phyloP scores from a whole-genome alignment of 1,139 yeast species.

The Kluyveromyces marxianus region DNA sequence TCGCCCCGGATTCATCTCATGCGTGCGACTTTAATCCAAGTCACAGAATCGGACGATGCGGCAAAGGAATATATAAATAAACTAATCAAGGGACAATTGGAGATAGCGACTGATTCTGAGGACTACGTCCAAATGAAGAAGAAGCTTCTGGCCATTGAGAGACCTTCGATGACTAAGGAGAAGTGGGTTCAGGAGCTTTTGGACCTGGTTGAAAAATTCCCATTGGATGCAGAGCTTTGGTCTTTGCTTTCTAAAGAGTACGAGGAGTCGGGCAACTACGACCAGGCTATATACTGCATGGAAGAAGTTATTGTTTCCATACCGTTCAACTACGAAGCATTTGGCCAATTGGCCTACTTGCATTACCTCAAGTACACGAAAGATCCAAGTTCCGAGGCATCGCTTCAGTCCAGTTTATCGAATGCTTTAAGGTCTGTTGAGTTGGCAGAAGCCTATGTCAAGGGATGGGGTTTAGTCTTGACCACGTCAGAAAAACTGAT shows the following conservation, averaged over 20 bases:
- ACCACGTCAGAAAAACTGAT: constrained; percentile 33
- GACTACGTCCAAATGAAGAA: constrained; percentile 25
- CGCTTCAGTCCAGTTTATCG: constrained; percentile 39
- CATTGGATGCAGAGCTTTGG: constrained; percentile 74
- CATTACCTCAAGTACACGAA: constrained; percentile 20
- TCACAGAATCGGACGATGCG: constrained; percentile 21
- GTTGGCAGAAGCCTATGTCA: constrained; percentile 56
- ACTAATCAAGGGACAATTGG: constrained; percentile 23
- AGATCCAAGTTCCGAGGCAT: constrained; percentile 8
- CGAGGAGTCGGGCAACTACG: constrained; percentile 50
- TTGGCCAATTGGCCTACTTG: constrained; percentile 29
- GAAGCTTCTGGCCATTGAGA: constrained; percentile 21
- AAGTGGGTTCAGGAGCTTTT: constrained; percentile 15
- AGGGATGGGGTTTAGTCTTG: constrained; percentile 74
- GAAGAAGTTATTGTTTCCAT: constrained; percentile 61
- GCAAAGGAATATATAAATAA: constrained; percentile 26
- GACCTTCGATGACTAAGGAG: constrained; percentile 10
- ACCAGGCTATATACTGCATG: constrained; percentile 56
- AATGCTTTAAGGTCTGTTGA: constrained; percentile 67
- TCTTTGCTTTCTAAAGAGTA: constrained; percentile 65
- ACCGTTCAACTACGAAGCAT: constrained; percentile 70
- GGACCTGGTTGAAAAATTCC: constrained; percentile 33
- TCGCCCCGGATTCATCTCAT: constrained; percentile 25
- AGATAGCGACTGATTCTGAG: constrained; percentile 25
- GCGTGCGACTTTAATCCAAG: constrained; percentile 26